phyloP scores from a whole-genome alignment of 495 filamentous ascomycete genomes.

The Aspergillus taichungensis region DNA sequence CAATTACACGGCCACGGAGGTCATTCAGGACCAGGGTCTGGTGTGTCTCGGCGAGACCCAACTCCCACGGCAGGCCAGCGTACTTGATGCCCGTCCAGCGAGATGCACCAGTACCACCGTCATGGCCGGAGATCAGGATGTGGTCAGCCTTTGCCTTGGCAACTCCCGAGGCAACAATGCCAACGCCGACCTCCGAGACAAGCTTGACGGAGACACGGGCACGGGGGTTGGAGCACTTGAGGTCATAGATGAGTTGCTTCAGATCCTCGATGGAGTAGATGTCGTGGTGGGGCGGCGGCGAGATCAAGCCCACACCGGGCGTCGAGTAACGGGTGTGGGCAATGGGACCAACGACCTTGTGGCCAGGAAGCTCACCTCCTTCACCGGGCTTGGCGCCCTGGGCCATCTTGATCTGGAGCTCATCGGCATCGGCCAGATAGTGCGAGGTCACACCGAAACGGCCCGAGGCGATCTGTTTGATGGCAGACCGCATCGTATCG shows the following conservation, averaged over 20 bases:
- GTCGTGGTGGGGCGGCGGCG: slow-evolving; percentile 97
- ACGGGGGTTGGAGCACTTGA: slow-evolving; percentile 95
- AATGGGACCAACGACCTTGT: slow-evolving; percentile 97
- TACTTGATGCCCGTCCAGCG: slow-evolving; percentile 99
- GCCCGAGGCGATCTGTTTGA: slow-evolving; percentile 97
- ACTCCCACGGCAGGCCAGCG: slow-evolving; percentile 94
- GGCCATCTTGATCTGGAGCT: slow-evolving; percentile 99
- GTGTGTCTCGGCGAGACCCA: slow-evolving; percentile 96
- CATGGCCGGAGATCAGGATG: slow-evolving; percentile 95
- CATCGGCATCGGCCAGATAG: slow-evolving; percentile 97
- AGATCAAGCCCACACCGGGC: slow-evolving; percentile 94
- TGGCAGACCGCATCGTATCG: slow-evolving; percentile 96
- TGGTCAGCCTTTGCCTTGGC: slow-evolving; percentile 98
- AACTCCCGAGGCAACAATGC: slow-evolving; percentile 96
- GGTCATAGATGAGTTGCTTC: slow-evolving; percentile 97
- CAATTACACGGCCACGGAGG: slow-evolving; percentile 89
- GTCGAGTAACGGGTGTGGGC: slow-evolving; percentile 97
- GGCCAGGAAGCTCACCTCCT: slow-evolving; percentile 94
- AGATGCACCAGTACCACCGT: slow-evolving; percentile 96
- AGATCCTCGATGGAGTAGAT: slow-evolving; percentile 99
- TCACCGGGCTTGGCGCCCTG: slow-evolving; percentile 98
- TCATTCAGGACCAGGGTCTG: slow-evolving; percentile 99
- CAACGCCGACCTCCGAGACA: slow-evolving; percentile 95
- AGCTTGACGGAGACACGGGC: slow-evolving; percentile 97
- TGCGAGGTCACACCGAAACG: slow-evolving; percentile 97